Evolutionary conservation across 352 stramenopile species (phyloP), one percentile per base, ranked within the genome.

Genomic region (Phytopythium vexans): DNA sequence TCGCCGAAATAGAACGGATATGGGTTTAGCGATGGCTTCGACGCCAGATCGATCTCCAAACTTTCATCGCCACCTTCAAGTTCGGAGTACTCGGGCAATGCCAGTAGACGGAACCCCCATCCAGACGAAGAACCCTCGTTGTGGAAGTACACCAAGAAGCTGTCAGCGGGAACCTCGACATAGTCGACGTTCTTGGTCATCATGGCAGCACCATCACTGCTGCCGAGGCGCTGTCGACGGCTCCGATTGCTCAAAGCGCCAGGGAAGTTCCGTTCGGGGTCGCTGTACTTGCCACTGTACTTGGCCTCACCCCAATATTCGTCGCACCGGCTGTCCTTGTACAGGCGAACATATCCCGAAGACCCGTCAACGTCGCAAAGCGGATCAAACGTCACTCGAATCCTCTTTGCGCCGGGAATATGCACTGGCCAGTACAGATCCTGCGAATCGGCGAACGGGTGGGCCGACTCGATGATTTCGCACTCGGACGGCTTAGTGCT

Each of bases 1-100:
- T 88, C 78, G 4, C 83, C 83, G 53, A 93, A 78, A 46, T 82
- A 90, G 34, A 90, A 83, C 7, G 82, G 80, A 55, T 83, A 79
- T 12, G 70, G 56, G 39, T 87, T 90, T 9, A 90, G 56, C 14
- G 62, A 51, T 9, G 68, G 48, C 38, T 49, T 11, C 7, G 14
- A 31, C 4, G 3, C 5, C 31, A 39, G 2, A 40, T 15, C 3
- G 8, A 4, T 33, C 14, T 37, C 10, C 7, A 8, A 12, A n/a
- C 11, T 16, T 16, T 12, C 6, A 12, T 47, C 21, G 21, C 21
- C 21, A 27, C 21, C 37, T 21, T 47, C 41, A 6, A 37, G 51
- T 3, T 39, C 41, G 15, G 58, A 37, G 27, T 82, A 89, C 36
- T 85, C 58, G 0, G 82, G 75, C 1, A 70, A 76, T 8, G 74